phyloP scores from a whole-genome alignment of 2,329 filamentous ascomycete species.

The Beauveria scarabaeidicola region DNA sequence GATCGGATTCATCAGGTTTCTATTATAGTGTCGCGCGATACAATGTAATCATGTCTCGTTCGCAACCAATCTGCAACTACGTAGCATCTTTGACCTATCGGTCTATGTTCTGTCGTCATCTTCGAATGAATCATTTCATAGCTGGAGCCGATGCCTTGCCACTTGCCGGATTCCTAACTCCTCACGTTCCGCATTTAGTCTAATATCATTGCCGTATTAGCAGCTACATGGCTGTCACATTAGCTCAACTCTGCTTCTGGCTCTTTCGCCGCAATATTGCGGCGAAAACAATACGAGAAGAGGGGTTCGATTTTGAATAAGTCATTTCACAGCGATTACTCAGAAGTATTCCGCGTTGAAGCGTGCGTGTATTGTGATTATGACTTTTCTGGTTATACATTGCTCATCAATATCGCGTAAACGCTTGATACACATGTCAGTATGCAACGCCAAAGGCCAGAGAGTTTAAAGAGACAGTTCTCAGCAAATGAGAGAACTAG shows the following conservation, averaged over 20 bases:
- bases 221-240: neutral
- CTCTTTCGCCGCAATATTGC: neutral
- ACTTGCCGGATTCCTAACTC: neutral
- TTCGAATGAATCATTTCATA: too few relatives aligned
- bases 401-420: conserved; percentile 1
- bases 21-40: too few relatives aligned
- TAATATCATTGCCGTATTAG: neutral
- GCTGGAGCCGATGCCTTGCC: neutral
- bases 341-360: neutral
- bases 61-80: neutral
- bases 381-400: neutral
- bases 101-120: too few relatives aligned
- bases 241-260: neutral
- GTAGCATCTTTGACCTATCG: neutral
- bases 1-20: too few relatives aligned
- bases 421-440: conserved; percentile 1
- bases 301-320: neutral
- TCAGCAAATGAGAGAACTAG: neutral
- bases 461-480: neutral
- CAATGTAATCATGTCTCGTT: too few relatives aligned
- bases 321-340: neutral
- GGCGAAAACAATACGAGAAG: neutral
- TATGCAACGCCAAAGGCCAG: neutral
- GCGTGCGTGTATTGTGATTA: neutral
- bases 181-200: neutral